Evolutionary conservation across 1,139 yeast genomes (phyloP).

Genomic region (Diutina siamensis): DNA sequence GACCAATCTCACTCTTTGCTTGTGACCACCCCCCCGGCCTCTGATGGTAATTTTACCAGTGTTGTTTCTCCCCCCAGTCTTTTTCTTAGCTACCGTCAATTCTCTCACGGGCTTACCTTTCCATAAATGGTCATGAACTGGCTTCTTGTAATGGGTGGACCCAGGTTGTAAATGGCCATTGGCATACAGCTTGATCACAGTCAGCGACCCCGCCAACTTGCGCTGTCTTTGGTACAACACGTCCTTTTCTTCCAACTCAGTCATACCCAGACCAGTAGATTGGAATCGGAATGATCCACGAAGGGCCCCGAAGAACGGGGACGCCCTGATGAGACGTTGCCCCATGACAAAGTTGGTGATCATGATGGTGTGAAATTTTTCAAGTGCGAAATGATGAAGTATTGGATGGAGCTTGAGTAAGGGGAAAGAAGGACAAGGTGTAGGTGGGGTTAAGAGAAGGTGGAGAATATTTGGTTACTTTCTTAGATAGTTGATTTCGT

Average conservation of each 20-base stretch:
- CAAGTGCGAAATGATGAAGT: neutral
- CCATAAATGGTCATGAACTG: conserved; percentile 77
- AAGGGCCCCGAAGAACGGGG: neutral
- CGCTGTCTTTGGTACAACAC: conserved; percentile 59
- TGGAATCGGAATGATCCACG: neutral
- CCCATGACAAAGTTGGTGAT: neutral
- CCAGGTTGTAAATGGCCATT: conserved; percentile 74
- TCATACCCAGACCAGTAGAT: conserved; percentile 20
- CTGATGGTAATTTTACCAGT: conserved; percentile 83
- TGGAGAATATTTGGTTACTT: too few species aligned
- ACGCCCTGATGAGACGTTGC: neutral
- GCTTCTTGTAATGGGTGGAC: conserved; percentile 79
- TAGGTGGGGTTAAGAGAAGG: too few species aligned
- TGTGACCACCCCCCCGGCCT: conserved; percentile 97
- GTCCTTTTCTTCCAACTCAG: conserved; percentile 76
- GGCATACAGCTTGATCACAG: conserved; percentile 62
- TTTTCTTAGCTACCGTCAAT: conserved; percentile 63
- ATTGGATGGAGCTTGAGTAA: neutral
- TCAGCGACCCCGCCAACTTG: conserved; percentile 58
- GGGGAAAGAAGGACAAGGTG: too few species aligned
- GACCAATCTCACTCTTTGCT: conserved; percentile 71
- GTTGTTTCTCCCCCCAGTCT: conserved; percentile 82
- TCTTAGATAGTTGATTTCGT: too few species aligned
- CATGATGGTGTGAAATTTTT: neutral
- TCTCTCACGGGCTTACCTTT: conserved; percentile 73